Base-by-base conservation (phyloP, 257 asterid genomes). In the Asclepias syriaca region DNA sequence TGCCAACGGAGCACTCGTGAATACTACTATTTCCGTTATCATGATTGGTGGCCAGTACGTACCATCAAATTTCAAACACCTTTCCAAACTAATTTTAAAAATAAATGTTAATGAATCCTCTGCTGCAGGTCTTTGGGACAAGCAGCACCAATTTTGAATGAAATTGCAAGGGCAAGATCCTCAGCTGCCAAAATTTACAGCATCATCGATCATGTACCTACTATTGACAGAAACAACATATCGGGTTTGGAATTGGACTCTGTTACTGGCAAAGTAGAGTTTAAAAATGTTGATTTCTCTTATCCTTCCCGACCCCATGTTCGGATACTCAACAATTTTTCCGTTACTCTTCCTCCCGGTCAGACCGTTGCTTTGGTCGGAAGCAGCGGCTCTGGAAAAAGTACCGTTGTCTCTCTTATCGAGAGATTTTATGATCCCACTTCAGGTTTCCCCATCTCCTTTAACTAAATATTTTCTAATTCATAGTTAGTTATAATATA, bases 31-130 rank as follows among this genome's bases (percentile, higher is more conserved):
- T 90, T 92, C 90, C 69, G 94, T 95, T 0, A 97, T 92, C 39
- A 92, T 92, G 98, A 90, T 92, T 18, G 98, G 98, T 79, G 98
- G 98, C 51, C 77, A 90, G 97, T 92, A 83, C 86, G 98, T 87
- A 66, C 34, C 48, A 43, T 43, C 48, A 43, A 43, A 34, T 29
- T 29, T 40, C 45, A 40, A 40, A 48, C 21, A 54, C 21, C 1
- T 50, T 50, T 50, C 18, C 39, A 34, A 34, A 14, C 2, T 12
- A 0, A 46, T 7, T 11, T 34, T 34, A 8, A 34, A 32, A 21
- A 46, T 13, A 12, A 16, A 4, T 71, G 1, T 65, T 7, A 43
- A 43, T 74, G 51, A 75, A 18, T 8, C 34, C 78, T 9, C 10
- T 8, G 9, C 10, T 21, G 60, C 73, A 92, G 97, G 77, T 91